A percentile compares a stretch with the other conserved stretches of the same genome.
Conservation (phyloP, 176 grass and related monocot genomes). For the Aegilops umbellulata region DNA sequence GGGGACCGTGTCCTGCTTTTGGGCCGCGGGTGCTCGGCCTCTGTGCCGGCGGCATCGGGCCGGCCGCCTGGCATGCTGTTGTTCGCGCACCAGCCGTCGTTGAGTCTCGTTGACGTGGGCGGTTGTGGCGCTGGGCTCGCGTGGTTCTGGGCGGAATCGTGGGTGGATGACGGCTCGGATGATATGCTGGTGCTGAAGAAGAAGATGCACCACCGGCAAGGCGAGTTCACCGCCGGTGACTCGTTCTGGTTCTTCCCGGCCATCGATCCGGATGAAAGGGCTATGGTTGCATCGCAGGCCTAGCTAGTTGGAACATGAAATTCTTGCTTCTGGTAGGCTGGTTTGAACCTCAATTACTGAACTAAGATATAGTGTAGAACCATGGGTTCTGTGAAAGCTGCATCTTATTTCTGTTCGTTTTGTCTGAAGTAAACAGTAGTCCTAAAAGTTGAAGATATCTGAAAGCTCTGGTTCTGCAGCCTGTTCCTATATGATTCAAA, state of each 20-base stretch:
- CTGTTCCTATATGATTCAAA: neutral
- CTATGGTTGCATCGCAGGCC: neutral
- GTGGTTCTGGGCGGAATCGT: slow-evolving; percentile 49
- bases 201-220: slow-evolving; percentile 28
- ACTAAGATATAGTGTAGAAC: no score
- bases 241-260: slow-evolving; percentile 60
- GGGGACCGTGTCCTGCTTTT: slow-evolving; percentile 38
- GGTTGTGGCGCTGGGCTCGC: neutral
- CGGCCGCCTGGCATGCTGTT: slow-evolving; percentile 23
- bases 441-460: neutral
- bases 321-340: neutral
- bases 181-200: slow-evolving; percentile 31
- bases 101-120: neutral
- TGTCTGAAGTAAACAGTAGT: neutral
- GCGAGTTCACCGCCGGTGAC: slow-evolving; percentile 23
- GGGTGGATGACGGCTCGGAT: neutral
- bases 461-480: neutral
- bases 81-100: slow-evolving; percentile 30
- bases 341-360: neutral
- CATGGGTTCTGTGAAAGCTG: no score
- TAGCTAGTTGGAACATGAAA: slow-evolving; percentile 32
- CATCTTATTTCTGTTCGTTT: neutral
- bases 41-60: slow-evolving; percentile 28
- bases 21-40: slow-evolving; percentile 44
- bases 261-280: slow-evolving; percentile 25